A percentile compares a stretch with the other conserved stretches of the same genome.
phyloP scores from a whole-genome alignment of 1,284 basidiomycete genomes.

The Rhodotorula sp. region DNA sequence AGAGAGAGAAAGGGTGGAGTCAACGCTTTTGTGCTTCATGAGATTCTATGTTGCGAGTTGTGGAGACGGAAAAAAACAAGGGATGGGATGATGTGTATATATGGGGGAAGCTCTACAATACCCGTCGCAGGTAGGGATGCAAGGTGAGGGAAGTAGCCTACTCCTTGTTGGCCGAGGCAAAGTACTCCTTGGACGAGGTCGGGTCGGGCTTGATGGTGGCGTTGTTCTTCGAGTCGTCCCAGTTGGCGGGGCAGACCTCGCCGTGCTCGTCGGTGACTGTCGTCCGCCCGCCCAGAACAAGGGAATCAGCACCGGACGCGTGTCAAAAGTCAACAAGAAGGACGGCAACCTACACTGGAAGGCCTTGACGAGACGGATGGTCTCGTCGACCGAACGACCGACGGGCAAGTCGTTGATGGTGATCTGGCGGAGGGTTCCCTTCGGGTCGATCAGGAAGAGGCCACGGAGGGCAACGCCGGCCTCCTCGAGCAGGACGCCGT shows the following conservation, averaged over 20 bases:
- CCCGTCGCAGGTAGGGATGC: background rate
- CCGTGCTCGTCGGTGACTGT: conserved; percentile 67
- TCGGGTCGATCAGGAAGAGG: conserved; percentile 84
- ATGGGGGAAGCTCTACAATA: background rate
- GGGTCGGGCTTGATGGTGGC: conserved; percentile 19
- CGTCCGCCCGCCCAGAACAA: no score
- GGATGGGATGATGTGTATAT: background rate
- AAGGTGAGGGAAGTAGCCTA: background rate
- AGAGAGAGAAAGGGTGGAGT: background rate
- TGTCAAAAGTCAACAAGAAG: background rate
- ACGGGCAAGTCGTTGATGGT: conserved; percentile 87
- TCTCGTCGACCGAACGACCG: conserved; percentile 86
- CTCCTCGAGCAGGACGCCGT: conserved; percentile 80
- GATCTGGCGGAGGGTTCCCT: conserved; percentile 75
- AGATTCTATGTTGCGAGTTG: background rate
- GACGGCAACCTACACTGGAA: conserved; percentile 66
- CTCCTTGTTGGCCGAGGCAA: conserved; percentile 7
- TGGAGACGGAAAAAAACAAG: background rate
- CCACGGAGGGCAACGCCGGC: conserved; percentile 80
- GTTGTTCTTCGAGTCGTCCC: conserved; percentile 55
- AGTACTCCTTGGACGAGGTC: conserved; percentile 12
- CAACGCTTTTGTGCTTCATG: background rate
- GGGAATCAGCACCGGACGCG: background rate
- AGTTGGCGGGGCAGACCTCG: conserved; percentile 79
- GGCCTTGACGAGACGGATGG: conserved; percentile 79